Percentiles rank a stretch among this genome's conserved stretches.
phyloP scores from a whole-genome alignment of 75 land plant genomes.

The Pseudotsuga menziesii region DNA sequence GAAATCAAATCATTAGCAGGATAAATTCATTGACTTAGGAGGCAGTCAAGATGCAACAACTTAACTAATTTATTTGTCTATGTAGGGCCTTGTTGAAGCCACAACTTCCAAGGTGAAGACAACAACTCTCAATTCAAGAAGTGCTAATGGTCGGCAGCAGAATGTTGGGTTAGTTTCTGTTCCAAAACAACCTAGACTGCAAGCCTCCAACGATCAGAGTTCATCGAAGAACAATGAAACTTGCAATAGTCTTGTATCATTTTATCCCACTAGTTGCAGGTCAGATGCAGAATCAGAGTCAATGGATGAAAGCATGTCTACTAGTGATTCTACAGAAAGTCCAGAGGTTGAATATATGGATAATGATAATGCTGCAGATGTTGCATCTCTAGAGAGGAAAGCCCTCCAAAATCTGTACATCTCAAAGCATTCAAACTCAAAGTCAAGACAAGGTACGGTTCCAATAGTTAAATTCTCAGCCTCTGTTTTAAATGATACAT shows the following conservation, averaged over 20 bases:
- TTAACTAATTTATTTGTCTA: neutral
- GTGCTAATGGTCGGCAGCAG: neutral
- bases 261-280: conserved; percentile 5
- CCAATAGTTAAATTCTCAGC: too few species aligned
- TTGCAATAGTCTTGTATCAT: neutral
- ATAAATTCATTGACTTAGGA: neutral
- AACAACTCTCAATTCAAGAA: conserved; percentile 4
- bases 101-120: conserved; percentile 7
- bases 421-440: conserved; percentile 31
- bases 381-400: conserved; percentile 61
- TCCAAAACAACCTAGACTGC: neutral
- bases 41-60: neutral
- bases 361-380: conserved; percentile 25
- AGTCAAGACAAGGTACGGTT: conserved; percentile 15
- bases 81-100: neutral
- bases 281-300: conserved; percentile 46
- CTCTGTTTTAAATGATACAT: too few species aligned
- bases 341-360: conserved; percentile 56
- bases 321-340: conserved; percentile 53
- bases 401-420: conserved; percentile 54
- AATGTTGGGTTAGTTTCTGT: neutral
- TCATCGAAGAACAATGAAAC: conserved; percentile 4
- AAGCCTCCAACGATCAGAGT: neutral
- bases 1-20: neutral
- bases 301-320: conserved; percentile 59